Base-by-base conservation (phyloP, 2,329 filamentous ascomycete species). In the Microdochium bolleyi region DNA sequence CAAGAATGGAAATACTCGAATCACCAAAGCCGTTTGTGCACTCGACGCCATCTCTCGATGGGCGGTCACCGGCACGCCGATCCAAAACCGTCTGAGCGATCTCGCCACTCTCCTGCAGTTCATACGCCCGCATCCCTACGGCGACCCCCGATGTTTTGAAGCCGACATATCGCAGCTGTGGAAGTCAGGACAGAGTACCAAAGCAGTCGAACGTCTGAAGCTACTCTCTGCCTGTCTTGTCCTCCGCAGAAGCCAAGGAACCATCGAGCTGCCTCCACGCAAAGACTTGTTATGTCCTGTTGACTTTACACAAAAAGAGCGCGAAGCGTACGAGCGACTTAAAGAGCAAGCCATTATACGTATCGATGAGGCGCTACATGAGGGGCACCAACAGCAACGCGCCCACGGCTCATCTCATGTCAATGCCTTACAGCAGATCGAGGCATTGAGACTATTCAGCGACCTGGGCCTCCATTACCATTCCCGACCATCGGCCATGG, bases 61-160 rank as follows among this genome's bases (percentile, higher is more conserved):
- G 75, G 70, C 69, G 1, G 66, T 78, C 0, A 76, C 73, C 0
- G 74, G 74, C 0, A 78, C 75, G 0, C 75, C 75, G 0, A 70
- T 78, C 0, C 74, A 77, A 46, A 78, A 78, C 49, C 60, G 61
- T 0, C 62, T 75, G 0, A 60, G 59, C 1, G 75, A 78, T 49
- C 62, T 78, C 3, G 61, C 66, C 0, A 62, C 66, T 1, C 62
- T 77, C 0, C 60, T 78, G 1, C 67, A 67, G 24, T 77, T 76
- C 51, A 60, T 77, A 8, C 59, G 64, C 9, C 66, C 64, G 0
- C 56, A 71, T 54, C 75, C 75, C 0, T 77, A 74, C 51, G 57
- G 64, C 3, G 64, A 74, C 11, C 55, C 57, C 0, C 67, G 61
- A 46, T 49, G 49, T 0, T 76, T 76, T 48, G 68, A 76, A 1